A percentile compares a stretch with the other conserved stretches of the same genome.
Evolutionary conservation across 768 basidiomycete species (phyloP).

Genomic region (Hydnum rufescens): DNA sequence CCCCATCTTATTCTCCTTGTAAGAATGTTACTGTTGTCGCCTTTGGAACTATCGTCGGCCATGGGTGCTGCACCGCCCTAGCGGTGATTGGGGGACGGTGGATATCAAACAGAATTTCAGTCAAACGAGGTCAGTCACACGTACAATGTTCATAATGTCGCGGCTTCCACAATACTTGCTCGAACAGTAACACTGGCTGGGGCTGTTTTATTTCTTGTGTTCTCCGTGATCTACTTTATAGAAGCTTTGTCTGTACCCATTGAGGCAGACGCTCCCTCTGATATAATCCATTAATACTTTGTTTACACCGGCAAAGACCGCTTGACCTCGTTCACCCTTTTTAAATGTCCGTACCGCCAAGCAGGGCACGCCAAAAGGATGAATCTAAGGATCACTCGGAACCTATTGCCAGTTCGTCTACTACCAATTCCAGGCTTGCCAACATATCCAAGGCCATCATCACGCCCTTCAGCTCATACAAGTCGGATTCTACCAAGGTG

Average conservation of each 20-base stretch:
- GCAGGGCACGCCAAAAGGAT: no score
- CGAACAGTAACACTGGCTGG: slow-evolving; percentile 60
- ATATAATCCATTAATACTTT: no score
- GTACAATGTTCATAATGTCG: background rate
- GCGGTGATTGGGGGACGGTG: slow-evolving; percentile 91
- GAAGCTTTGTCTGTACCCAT: slow-evolving; percentile 24
- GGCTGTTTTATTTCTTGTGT: slow-evolving; percentile 64
- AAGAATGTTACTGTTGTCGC: slow-evolving; percentile 89
- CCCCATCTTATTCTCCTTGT: background rate
- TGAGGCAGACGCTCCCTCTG: no score
- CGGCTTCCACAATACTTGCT: background rate
- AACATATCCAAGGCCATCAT: background rate
- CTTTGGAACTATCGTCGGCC: slow-evolving; percentile 76
- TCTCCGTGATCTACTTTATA: slow-evolving; percentile 59
- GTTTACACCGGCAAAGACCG: no score
- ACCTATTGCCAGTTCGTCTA: background rate
- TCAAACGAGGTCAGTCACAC: slow-evolving; percentile 54
- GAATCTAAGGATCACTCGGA: no score
- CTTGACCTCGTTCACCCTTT: no score
- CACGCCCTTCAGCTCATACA: background rate
- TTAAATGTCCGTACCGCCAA: no score
- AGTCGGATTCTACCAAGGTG: slow-evolving; percentile 33
- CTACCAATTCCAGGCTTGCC: background rate
- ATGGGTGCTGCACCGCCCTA: slow-evolving; percentile 65
- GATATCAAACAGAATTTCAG: slow-evolving; percentile 82